phyloP scores from a whole-genome alignment of 805 yeast genomes.

The Wickerhamia fluorescens region DNA sequence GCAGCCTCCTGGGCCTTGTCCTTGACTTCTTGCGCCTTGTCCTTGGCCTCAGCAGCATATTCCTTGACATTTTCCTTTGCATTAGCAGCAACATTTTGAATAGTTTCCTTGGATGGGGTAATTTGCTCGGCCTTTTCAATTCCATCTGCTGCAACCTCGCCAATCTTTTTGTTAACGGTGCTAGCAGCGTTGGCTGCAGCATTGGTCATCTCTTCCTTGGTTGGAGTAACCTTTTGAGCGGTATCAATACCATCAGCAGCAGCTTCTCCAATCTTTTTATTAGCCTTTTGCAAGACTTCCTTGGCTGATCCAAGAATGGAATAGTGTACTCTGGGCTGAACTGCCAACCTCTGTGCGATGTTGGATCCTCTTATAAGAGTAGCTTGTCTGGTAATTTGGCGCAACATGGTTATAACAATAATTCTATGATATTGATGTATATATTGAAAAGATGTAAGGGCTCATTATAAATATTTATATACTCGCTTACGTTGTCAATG shows the following conservation, averaged over 20 bases:
- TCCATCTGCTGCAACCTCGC: conserved; percentile 34
- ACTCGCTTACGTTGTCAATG: too few relatives aligned
- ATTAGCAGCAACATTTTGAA: conserved; percentile 16
- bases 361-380: conserved; percentile 3
- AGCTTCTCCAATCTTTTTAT: conserved; percentile 34
- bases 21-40: conserved; percentile 20
- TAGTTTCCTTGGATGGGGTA: conserved; percentile 14
- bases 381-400: conserved; percentile 6
- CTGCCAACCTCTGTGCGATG: background rate
- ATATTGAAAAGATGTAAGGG: too few relatives aligned
- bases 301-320: conserved; percentile 24
- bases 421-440: too few relatives aligned
- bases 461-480: too few relatives aligned
- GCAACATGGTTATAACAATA: conserved; percentile 5
- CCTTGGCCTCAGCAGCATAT: conserved; percentile 29
- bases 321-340: conserved; percentile 1
- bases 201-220: conserved; percentile 21
- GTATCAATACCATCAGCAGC: conserved; percentile 34
- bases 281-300: conserved; percentile 23
- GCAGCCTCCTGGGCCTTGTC: conserved; percentile 1
- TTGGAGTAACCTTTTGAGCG: conserved; percentile 20
- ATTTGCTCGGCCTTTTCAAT: conserved; percentile 28
- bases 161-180: conserved; percentile 32
- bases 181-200: too few relatives aligned
- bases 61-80: conserved; percentile 26